Evolutionary conservation across 805 yeast genomes (phyloP).

Genomic region (Metschnikowia cubensis): DNA sequence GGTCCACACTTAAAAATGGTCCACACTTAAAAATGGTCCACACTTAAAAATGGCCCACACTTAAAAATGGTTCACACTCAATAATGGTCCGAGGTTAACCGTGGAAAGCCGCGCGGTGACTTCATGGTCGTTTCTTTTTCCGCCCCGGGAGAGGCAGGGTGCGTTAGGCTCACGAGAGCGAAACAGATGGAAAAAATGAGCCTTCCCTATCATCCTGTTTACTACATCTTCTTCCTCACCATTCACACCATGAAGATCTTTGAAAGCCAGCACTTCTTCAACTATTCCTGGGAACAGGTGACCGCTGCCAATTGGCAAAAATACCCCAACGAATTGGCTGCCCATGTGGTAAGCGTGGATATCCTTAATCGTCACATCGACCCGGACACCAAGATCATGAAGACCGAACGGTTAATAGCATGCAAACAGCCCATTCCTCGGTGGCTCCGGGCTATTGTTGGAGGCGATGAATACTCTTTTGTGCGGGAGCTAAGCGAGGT

Average conservation of each 20-base stretch:
- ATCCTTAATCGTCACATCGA: conserved; percentile 71
- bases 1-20: too few relatives aligned
- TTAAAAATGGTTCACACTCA: too few relatives aligned
- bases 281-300: conserved; percentile 90
- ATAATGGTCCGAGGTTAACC: too few relatives aligned
- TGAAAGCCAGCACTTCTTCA: conserved; percentile 61
- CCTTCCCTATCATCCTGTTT: neutral
- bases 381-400: conserved; percentile 45
- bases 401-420: conserved; percentile 84
- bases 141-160: conserved; percentile 3
- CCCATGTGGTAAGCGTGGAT: conserved; percentile 94
- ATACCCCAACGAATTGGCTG: conserved; percentile 89
- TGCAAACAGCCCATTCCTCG: conserved; percentile 82
- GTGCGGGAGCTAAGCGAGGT: conserved; percentile 89
- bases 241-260: conserved; percentile 66
- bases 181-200: neutral
- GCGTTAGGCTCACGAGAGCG: conserved; percentile 1
- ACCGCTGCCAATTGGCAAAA: conserved; percentile 96
- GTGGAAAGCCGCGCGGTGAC: neutral
- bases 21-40: too few relatives aligned
- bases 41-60: too few relatives aligned
- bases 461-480: conserved; percentile 67
- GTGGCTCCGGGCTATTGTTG: conserved; percentile 73
- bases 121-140: conserved; percentile 4
- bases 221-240: neutral